Evolutionary conservation across 2,329 filamentous ascomycete genomes (phyloP).

Genomic region (Iodosphaeria phyllophila): DNA sequence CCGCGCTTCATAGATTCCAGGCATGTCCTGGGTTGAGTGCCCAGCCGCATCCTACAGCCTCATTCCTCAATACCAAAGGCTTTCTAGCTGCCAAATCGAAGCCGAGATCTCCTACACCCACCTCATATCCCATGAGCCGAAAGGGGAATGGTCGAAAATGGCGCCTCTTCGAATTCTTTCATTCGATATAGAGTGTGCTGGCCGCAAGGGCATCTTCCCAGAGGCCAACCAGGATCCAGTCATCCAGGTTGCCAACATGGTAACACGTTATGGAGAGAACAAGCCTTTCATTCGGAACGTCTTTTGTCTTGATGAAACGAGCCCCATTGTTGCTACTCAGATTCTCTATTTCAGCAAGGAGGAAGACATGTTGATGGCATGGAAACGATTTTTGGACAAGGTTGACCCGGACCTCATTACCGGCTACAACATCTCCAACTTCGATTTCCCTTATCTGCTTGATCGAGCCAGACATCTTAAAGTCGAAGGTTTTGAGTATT

Average conservation of each 20-base stretch:
- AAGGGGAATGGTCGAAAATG: constrained; percentile 97
- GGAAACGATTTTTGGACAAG: constrained; percentile 76
- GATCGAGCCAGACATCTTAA: constrained; percentile 77
- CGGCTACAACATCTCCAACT: constrained; percentile 97
- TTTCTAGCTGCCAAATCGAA: constrained; percentile 95
- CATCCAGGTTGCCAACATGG: constrained; percentile 94
- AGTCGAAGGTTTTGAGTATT: constrained; percentile 63
- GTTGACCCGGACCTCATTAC: constrained; percentile 96
- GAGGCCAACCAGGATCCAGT: constrained; percentile 84
- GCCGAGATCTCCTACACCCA: constrained; percentile 68
- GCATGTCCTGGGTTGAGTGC: constrained; percentile 96
- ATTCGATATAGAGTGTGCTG: constrained; percentile 97
- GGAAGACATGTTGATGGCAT: constrained; percentile 76
- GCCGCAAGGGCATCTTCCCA: constrained; percentile 92
- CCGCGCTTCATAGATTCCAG: constrained; percentile 41
- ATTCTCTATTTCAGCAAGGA: constrained; percentile 70
- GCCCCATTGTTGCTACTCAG: constrained; percentile 85
- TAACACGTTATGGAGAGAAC: constrained; percentile 83
- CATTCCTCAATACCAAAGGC: constrained; percentile 43
- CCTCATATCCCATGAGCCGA: constrained; percentile 69
- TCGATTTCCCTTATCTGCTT: constrained; percentile 92
- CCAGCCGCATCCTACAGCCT: constrained; percentile 56
- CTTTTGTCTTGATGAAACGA: constrained; percentile 85
- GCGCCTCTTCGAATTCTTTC: constrained; percentile 82
- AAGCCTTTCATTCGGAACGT: constrained; percentile 95